Percentiles rank a stretch among this genome's conserved stretches.
Evolutionary conservation across 1,284 basidiomycete species (phyloP).

Genomic region (Cutaneotrichosporon daszewskae): DNA sequence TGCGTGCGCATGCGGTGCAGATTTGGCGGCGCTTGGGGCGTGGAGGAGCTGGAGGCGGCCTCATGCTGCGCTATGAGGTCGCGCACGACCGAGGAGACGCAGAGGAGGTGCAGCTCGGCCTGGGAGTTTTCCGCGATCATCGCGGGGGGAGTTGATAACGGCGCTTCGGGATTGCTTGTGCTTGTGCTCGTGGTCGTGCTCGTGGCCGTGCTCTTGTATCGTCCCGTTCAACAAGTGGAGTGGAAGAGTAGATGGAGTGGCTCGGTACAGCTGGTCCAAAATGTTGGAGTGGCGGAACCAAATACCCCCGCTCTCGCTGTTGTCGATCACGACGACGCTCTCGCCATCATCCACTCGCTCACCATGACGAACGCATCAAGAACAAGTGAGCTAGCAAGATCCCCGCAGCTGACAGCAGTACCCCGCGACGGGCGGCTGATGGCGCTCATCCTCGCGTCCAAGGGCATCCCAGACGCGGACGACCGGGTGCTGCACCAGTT

Average conservation of each 20-base stretch:
- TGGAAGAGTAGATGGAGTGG: not conserved
- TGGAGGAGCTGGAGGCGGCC: constrained; percentile 25
- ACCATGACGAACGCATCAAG: constrained; percentile 10
- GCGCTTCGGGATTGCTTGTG: too few relatives aligned
- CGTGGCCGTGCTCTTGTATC: too few relatives aligned
- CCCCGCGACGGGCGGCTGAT: constrained; percentile 89
- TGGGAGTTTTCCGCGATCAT: constrained; percentile 53
- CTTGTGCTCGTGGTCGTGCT: too few relatives aligned
- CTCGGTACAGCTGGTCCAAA: not conserved
- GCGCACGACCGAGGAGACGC: constrained; percentile 89
- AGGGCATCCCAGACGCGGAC: constrained; percentile 90
- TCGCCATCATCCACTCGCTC: not conserved
- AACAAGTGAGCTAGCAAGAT: constrained; percentile 6
- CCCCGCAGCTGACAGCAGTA: constrained; percentile 19
- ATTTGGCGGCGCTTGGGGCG: constrained; percentile 50
- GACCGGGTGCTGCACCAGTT: constrained; percentile 91
- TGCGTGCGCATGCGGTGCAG: constrained; percentile 81
- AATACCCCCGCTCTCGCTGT: not conserved
- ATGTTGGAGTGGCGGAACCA: not conserved
- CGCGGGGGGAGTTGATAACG: not conserved
- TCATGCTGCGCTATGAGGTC: constrained; percentile 67
- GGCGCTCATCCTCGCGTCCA: constrained; percentile 83
- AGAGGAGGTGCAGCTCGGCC: constrained; percentile 81
- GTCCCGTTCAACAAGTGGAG: not conserved
- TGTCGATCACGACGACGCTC: not conserved